A percentile compares a stretch with the other conserved stretches of the same genome.
Evolutionary conservation across 768 basidiomycete genomes (phyloP).

Genomic region (Serendipita sp.): DNA sequence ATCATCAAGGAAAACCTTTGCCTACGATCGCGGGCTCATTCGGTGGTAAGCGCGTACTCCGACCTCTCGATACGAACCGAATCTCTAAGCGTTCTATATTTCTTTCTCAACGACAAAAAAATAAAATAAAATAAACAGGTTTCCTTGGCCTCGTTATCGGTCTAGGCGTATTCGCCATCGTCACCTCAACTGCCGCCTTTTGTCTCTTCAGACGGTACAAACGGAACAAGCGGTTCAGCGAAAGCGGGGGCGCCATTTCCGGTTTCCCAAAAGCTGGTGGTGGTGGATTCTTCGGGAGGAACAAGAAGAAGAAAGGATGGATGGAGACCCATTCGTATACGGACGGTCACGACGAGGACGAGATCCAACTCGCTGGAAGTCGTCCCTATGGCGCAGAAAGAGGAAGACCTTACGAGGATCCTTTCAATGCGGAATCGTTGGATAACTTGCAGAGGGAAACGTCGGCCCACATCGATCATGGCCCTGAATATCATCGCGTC

Average conservation of each 20-base stretch:
- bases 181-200: neutral
- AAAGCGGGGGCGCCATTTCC: neutral
- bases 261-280: neutral
- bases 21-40: neutral
- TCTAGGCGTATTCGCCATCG: neutral
- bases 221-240: neutral
- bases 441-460: neutral
- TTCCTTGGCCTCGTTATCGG: neutral
- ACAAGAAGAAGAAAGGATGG: constrained; percentile 5
- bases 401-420: neutral
- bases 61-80: neutral
- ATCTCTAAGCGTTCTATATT: neutral
- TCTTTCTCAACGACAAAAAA: neutral
- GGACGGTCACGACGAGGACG: neutral
- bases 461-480: constrained; percentile 2
- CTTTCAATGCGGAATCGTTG: neutral
- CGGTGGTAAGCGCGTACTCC: neutral
- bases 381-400: neutral
- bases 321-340: constrained; percentile 3
- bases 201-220: neutral
- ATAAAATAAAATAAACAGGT: too few species aligned
- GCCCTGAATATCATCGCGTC: constrained; percentile 2
- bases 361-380: neutral
- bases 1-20: constrained; percentile 3
- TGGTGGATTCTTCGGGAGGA: neutral